Evolutionary conservation across 352 stramenopile species (phyloP).

Genomic region (Blastocystis hominis): DNA sequence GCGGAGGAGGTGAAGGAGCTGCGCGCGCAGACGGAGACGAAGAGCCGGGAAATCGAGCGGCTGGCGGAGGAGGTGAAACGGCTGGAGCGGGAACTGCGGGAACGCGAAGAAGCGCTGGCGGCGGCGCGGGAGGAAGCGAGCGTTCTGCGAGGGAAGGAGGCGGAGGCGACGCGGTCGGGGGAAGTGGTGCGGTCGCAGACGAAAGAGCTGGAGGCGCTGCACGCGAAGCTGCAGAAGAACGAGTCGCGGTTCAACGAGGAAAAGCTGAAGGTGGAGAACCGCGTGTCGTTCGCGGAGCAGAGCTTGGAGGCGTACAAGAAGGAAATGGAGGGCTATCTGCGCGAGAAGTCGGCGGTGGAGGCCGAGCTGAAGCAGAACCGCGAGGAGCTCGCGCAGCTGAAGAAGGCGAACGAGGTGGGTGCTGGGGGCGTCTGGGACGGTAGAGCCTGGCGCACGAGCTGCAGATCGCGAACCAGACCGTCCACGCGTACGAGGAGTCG

Average conservation of each 20-base stretch:
- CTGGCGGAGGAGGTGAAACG: not conserved
- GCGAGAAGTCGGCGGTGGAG: not conserved
- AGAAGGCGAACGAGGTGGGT: not conserved
- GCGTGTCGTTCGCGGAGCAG: not conserved
- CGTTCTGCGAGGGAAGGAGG: not conserved
- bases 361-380: not conserved
- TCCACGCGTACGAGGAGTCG: not conserved
- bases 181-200: not conserved
- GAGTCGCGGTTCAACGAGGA: not conserved
- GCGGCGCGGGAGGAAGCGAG: not conserved
- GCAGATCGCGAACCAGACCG: not conserved
- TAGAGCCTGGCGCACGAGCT: not conserved
- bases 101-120: not conserved
- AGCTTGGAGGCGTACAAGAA: constrained; percentile 45
- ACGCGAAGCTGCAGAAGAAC: not conserved
- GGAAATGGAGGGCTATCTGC: constrained; percentile 1
- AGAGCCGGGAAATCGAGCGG: not conserved
- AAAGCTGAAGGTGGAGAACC: not conserved
- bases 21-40: not conserved
- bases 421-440: not conserved
- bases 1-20: not conserved
- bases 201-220: not conserved
- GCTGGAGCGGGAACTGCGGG: not conserved
- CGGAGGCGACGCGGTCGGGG: not conserved
- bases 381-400: not conserved